A percentile compares a stretch with the other conserved stretches of the same genome.
Conservation (phyloP, 805 yeast species). For the Kuraishia ogatae region DNA sequence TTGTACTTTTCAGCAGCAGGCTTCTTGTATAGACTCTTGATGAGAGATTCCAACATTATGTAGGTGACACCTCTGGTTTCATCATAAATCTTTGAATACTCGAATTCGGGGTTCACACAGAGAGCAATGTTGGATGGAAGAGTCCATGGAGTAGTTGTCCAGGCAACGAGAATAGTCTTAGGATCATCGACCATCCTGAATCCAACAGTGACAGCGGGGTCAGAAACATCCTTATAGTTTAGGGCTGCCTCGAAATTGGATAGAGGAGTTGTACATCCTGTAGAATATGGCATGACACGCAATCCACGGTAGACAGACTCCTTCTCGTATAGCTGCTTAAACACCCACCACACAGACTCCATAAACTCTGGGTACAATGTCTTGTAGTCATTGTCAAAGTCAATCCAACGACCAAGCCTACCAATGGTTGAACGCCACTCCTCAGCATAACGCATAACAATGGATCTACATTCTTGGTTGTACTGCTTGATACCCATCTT, state of each 20-base stretch:
- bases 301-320: constrained; percentile 89
- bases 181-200: constrained; percentile 78
- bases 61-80: constrained; percentile 77
- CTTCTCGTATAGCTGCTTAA: constrained; percentile 79
- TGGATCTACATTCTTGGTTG: constrained; percentile 89
- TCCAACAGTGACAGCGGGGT: constrained; percentile 92
- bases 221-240: constrained; percentile 93
- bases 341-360: constrained; percentile 99
- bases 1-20: constrained; percentile 86
- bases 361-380: constrained; percentile 91
- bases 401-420: constrained; percentile 98
- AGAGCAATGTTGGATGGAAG: constrained; percentile 89
- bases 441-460: constrained; percentile 93
- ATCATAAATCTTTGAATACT: constrained; percentile 86
- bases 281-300: constrained; percentile 98
- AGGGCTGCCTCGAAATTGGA: constrained; percentile 98
- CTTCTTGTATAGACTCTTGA: constrained; percentile 84
- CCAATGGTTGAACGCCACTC: constrained; percentile 94
- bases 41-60: constrained; percentile 76
- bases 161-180: constrained; percentile 79
- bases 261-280: constrained; percentile 93
- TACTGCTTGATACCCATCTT: constrained; percentile 89
- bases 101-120: constrained; percentile 86
- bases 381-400: constrained; percentile 96
- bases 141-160: constrained; percentile 99